Base-by-base conservation (phyloP, 352 stramenopile genomes). In the Pythium biforme region DNA sequence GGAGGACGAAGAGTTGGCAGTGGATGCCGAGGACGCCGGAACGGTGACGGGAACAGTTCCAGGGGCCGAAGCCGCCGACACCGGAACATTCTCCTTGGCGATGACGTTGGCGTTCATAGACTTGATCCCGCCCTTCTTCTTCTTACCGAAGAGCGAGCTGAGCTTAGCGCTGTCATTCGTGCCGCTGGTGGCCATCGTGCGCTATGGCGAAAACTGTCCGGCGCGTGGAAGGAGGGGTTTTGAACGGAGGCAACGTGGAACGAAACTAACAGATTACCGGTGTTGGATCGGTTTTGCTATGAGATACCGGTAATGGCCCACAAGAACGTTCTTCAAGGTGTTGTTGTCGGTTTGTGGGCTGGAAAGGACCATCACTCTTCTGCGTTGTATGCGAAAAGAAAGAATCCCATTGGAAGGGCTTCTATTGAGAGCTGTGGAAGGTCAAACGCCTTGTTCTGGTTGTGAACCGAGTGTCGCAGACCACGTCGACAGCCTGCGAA, bases 81-180 rank as follows among this genome's bases (percentile, higher is more conserved):
- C 15, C 14, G 58, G 41, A 22, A 69, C 63, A 20, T 72, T 79
- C 47, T 76, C 81, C 75, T 88, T 90, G 51, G 79, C 81, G 62
- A 89, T 89, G 45, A 84, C 77, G 55, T 89, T 93, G 37, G 83
- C 82, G 59, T 93, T 93, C 54, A 91, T 88, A 49, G 74, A 84
- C 73, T 89, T 90, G 34, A 77, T 81, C 37, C 55, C 71, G 52
- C 64, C 71, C 55, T 90, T 93, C 78, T 93, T 93, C 77, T 90
- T 91, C 71, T 85, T 85, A 59, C 69, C 72, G 65, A 93, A 93
- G 55, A 93, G 69, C 60, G 81, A 91, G 70, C 83, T 89, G 62
- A 93, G 79, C 74, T 93, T 93, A 34, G 72, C 71, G 73, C 76
- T 87, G 62, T 84, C 66, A 34, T 51, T 51, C 17, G 58, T 79